A percentile compares a stretch with the other conserved stretches of the same genome.
These are phyloP conservation scores for Fusarium burgessii DNA, from an alignment of 2,329 filamentous ascomycete genomes.

Conservation along the genomic window DNA sequence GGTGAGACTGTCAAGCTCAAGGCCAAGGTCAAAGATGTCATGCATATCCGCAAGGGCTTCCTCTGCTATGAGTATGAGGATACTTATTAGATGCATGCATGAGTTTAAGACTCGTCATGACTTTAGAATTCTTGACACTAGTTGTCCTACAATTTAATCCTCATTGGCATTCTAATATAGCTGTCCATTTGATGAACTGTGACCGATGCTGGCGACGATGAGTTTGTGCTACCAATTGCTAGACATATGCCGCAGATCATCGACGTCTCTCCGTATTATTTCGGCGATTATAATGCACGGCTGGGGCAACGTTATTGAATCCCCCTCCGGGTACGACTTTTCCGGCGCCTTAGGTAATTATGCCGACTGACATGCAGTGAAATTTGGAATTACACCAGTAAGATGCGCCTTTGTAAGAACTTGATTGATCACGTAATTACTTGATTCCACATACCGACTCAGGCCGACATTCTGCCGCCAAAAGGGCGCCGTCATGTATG, in stretches of 20 bases:
- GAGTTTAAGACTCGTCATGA: background rate
- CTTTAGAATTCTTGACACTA: background rate
- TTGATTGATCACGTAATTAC: background rate
- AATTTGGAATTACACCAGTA: background rate
- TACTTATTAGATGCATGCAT: background rate
- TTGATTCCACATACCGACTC: constrained; percentile 4
- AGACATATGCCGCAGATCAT: too few species aligned
- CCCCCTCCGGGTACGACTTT: background rate
- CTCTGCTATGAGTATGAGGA: constrained; percentile 28
- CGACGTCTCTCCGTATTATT: background rate
- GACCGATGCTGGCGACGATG: background rate
- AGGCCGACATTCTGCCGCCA: background rate
- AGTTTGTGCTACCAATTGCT: background rate
- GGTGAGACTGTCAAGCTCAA: constrained; percentile 17
- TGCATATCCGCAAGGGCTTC: constrained; percentile 22
- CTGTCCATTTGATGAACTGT: background rate
- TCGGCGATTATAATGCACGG: background rate
- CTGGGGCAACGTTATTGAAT: background rate
- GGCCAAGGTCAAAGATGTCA: constrained; percentile 20
- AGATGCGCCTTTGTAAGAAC: background rate
- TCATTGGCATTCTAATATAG: background rate
- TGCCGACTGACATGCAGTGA: background rate
- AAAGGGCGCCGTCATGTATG: constrained; percentile 8
- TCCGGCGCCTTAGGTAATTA: background rate
- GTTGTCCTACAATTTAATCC: background rate